Percentiles rank a stretch among this genome's conserved stretches.
Evolutionary conservation across 1,139 yeast species (phyloP).

Genomic region (Scheffersomyces quercinus): DNA sequence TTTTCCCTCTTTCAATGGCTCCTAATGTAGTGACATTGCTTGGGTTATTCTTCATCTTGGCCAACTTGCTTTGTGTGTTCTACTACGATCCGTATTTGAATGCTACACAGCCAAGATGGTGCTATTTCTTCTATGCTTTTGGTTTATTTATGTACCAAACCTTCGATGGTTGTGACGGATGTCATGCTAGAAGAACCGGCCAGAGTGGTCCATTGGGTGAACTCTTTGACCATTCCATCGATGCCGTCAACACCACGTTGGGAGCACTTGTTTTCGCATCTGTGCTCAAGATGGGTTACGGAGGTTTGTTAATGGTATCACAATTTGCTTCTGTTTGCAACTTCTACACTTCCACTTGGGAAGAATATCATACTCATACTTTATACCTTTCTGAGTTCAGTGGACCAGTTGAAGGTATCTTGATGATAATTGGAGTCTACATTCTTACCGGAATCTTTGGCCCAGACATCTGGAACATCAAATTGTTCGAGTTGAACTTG

Average conservation of each 20-base stretch:
- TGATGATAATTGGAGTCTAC: constrained; percentile 59
- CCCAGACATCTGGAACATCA: constrained; percentile 62
- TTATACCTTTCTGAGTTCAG: constrained; percentile 77
- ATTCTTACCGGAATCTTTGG: constrained; percentile 69
- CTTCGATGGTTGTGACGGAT: constrained; percentile 95
- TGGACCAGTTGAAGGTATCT: constrained; percentile 94
- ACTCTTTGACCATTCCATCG: constrained; percentile 90
- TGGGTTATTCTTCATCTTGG: constrained; percentile 71
- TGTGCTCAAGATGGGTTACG: constrained; percentile 70
- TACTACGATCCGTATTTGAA: constrained; percentile 72
- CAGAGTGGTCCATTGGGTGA: constrained; percentile 96
- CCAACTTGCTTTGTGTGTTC: constrained; percentile 65
- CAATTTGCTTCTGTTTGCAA: constrained; percentile 81
- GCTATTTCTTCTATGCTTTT: constrained; percentile 75
- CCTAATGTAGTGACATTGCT: constrained; percentile 82
- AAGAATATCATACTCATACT: constrained; percentile 88
- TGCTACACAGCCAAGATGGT: constrained; percentile 71
- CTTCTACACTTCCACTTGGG: constrained; percentile 93
- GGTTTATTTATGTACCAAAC: constrained; percentile 92
- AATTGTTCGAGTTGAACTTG: constrained; percentile 34
- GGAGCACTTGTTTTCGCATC: constrained; percentile 74
- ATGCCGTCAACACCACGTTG: constrained; percentile 85
- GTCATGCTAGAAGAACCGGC: constrained; percentile 90
- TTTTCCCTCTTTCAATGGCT: constrained; percentile 86
- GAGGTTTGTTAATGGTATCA: constrained; percentile 58